Evolutionary conservation across 805 yeast genomes (phyloP), one percentile per base, ranked within the genome.

Genomic region (Torulaspora gathmanii): DNA sequence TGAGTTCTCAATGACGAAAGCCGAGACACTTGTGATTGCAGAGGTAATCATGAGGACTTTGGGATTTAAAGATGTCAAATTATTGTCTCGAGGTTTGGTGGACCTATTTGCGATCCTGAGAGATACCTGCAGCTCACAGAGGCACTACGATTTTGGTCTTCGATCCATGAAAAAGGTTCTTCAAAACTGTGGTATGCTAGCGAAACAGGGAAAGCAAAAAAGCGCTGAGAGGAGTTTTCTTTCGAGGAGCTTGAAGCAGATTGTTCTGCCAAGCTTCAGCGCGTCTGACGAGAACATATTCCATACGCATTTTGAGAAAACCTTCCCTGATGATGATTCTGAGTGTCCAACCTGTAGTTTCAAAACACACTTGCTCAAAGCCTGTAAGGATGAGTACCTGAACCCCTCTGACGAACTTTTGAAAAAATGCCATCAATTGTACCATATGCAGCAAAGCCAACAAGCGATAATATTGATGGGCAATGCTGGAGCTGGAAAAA

Each of bases 101-200:
- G 70, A 76, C 0, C 71, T 86, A 25, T 83, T 87, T 50, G 49
- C 49, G 0, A 59, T 57, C 1, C 60, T 91, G n/a, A 57, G 61
- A 2, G n/a, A 12, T 0, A 40, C 46, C 0, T 63, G 79, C 10
- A 72, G 85, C 0, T 17, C 49, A 0, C 96, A 87, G 57, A 58
- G 63, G 4, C 97, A 91, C 59, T 91, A 91, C 55, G 97, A 91
- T 57, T 91, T 91, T 73, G 96, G 97, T 0, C 66, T 91, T 34
- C 72, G 98, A 47, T 82, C 95, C 0, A 62, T 91, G 46, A 91
- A 90, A 57, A 72, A 80, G 30, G 77, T 82, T 0, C 61, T 91
- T 13, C 64, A 70, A 7, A 75, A 74, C 44, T 80, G 90, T 51
- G 86, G 88, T 2, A 50, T 57, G 12, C 53, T 77, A 8, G 70